These are phyloP conservation scores for Sordariomycetes sp. DNA, from an alignment of 2,329 filamentous ascomycete genomes.

Conservation along the genomic window DNA sequence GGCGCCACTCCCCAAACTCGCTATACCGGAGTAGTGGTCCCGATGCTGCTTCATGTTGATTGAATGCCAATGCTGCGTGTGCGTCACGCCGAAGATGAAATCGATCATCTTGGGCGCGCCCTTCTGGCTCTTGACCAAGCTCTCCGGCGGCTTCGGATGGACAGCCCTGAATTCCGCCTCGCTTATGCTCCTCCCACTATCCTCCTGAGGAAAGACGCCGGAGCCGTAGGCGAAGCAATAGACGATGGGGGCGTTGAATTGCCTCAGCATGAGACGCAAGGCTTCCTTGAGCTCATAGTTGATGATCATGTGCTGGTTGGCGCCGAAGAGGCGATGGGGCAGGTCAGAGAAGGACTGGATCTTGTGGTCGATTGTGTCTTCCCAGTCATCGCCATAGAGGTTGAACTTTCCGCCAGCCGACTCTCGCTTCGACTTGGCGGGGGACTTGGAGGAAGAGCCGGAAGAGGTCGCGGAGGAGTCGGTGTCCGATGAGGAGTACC, in stretches of 20 bases:
- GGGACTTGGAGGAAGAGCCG: background rate
- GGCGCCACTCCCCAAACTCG: slow-evolving; percentile 72
- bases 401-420: slow-evolving; percentile 21
- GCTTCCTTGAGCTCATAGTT: slow-evolving; percentile 93
- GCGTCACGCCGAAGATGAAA: slow-evolving; percentile 92
- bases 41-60: slow-evolving; percentile 84
- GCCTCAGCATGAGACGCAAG: slow-evolving; percentile 76
- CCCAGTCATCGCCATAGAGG: slow-evolving; percentile 31
- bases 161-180: slow-evolving; percentile 52
- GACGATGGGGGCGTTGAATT: slow-evolving; percentile 86
- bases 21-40: slow-evolving; percentile 84
- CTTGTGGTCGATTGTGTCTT: slow-evolving; percentile 29
- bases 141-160: slow-evolving; percentile 73
- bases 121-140: slow-evolving; percentile 76
- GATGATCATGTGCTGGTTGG: slow-evolving; percentile 94
- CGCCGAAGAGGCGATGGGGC: slow-evolving; percentile 58
- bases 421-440: slow-evolving; percentile 10
- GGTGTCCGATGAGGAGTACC: slow-evolving; percentile 1
- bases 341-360: slow-evolving; percentile 35
- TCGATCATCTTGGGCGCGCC: slow-evolving; percentile 94
- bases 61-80: slow-evolving; percentile 94
- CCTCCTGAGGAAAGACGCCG: slow-evolving; percentile 81
- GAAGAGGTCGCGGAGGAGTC: background rate
- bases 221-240: slow-evolving; percentile 98
- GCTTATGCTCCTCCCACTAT: slow-evolving; percentile 41